Conservation (phyloP, 129 eudicot species). For the Chrysanthemum seticuspe region DNA sequence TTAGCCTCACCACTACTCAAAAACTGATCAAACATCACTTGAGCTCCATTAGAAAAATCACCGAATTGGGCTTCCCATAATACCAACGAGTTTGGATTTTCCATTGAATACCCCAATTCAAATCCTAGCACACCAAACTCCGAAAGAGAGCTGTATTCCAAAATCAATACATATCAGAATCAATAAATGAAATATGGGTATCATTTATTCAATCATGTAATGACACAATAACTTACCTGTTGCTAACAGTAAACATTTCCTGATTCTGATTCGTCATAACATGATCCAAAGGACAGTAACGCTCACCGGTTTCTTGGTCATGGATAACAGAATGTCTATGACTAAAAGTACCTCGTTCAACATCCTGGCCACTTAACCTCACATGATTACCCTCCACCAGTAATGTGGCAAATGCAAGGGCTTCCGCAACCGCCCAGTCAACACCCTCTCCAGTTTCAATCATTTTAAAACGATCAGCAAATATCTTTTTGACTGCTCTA, state of each 20-base stretch:
- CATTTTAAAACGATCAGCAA: conserved; percentile 69
- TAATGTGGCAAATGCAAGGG: not conserved
- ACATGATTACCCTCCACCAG: not conserved
- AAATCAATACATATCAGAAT: too few relatives aligned
- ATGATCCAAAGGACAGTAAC: not conserved
- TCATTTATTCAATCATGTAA: too few relatives aligned
- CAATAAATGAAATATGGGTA: too few relatives aligned
- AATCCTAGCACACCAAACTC: too few relatives aligned
- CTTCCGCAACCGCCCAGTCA: conserved; percentile 17
- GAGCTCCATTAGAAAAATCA: too few relatives aligned
- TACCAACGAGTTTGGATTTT: too few relatives aligned
- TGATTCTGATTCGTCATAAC: not conserved
- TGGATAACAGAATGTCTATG: not conserved
- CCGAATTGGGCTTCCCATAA: too few relatives aligned
- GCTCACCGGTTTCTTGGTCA: not conserved
- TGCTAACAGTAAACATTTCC: not conserved
- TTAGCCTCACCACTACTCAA: too few relatives aligned
- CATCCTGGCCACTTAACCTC: not conserved
- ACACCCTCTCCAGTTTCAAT: conserved; percentile 75
- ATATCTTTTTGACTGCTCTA: conserved; percentile 63
- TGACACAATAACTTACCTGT: not conserved
- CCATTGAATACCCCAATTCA: too few relatives aligned
- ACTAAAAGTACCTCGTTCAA: not conserved
- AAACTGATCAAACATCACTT: too few relatives aligned
- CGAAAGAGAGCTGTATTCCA: too few relatives aligned